These are phyloP conservation scores for Pythium dissotocum DNA, from an alignment of 352 stramenopile species.

Conservation along the genomic window DNA sequence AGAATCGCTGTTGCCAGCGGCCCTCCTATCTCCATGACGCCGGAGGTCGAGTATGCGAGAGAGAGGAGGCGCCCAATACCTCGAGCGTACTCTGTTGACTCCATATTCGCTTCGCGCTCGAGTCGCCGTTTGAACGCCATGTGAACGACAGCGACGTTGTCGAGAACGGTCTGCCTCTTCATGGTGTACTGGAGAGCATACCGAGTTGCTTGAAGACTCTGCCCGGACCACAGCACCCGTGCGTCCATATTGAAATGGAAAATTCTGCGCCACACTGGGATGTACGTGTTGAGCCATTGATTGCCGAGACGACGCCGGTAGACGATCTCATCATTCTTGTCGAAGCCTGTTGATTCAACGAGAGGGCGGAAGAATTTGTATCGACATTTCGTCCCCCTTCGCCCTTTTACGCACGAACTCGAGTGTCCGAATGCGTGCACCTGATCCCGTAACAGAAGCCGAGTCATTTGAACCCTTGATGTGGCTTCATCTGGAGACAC, in stretches of 20 bases:
- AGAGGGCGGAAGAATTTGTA: constrained; percentile 33
- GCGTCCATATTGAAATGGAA: constrained; percentile 38
- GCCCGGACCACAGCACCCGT: constrained; percentile 18
- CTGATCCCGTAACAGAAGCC: constrained; percentile 22
- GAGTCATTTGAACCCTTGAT: constrained; percentile 25
- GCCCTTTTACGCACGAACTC: constrained; percentile 27
- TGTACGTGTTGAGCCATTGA: constrained; percentile 32
- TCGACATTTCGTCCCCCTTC: constrained; percentile 20
- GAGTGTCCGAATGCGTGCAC: constrained; percentile 23
- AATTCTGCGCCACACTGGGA: constrained; percentile 25
- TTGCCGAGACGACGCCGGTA: constrained; percentile 25
- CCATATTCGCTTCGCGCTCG: constrained; percentile 6
- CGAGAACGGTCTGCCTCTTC: constrained; percentile 30
- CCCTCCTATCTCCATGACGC: constrained; percentile 32
- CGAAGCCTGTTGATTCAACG: constrained; percentile 6
- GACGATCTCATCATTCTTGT: constrained; percentile 16
- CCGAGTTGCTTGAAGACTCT: constrained; percentile 19
- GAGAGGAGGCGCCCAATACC: constrained; percentile 26
- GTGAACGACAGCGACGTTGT: constrained; percentile 31
- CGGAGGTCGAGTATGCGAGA: constrained; percentile 21
- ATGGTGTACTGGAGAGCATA: constrained; percentile 33
- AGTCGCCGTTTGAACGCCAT: constrained; percentile 22
- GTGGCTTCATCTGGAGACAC: constrained; percentile 12
- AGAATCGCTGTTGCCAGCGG: constrained; percentile 29
- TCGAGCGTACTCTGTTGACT: constrained; percentile 7